Conservation (phyloP, 106 monocot genomes). For the Dendrobium officinale region DNA sequence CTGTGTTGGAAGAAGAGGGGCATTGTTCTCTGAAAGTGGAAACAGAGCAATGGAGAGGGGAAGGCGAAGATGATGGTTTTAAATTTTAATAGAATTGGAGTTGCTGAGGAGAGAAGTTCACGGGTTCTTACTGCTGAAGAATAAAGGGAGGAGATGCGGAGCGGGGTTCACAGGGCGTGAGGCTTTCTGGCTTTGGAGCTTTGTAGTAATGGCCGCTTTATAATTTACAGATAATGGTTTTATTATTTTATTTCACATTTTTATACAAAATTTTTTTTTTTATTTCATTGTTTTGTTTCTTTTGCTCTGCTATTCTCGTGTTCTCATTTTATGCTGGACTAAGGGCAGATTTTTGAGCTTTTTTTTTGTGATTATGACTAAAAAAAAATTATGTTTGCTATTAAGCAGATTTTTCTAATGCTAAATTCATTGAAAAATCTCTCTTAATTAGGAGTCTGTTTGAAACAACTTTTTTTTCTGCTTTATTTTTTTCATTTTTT, state of each 20-base stretch:
- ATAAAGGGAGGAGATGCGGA: constrained; percentile 2
- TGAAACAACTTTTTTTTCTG: too few relatives aligned
- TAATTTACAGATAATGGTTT: neutral
- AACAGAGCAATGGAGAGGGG: neutral
- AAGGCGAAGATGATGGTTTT: neutral
- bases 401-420: too few relatives aligned
- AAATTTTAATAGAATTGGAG: neutral
- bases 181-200: neutral
- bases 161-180: neutral
- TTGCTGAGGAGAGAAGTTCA: constrained; percentile 17
- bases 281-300: neutral
- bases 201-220: neutral
- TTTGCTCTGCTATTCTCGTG: neutral
- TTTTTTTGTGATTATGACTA: too few relatives aligned
- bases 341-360: too few relatives aligned
- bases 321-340: neutral
- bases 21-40: neutral
- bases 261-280: neutral
- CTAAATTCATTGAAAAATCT: too few relatives aligned
- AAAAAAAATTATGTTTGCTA: too few relatives aligned
- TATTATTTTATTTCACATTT: neutral
- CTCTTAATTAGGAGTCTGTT: too few relatives aligned
- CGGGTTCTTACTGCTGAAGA: constrained; percentile 16
- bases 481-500: too few relatives aligned
- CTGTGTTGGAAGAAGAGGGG: neutral